Percentiles rank a stretch among this genome's conserved stretches.
Conservation (phyloP, 148 eudicot genomes). For the Chenopodium suecicum region DNA sequence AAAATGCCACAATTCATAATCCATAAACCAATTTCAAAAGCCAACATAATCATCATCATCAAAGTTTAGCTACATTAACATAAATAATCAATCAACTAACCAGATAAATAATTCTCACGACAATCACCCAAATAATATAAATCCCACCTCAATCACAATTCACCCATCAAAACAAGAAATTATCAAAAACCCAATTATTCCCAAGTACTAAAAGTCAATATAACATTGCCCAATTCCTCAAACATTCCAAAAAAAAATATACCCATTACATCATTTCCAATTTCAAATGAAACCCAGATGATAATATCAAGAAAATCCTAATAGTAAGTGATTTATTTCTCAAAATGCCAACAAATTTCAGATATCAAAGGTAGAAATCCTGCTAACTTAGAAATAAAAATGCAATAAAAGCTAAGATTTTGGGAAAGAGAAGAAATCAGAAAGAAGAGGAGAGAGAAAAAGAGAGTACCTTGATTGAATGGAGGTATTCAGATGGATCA, state of each 20-base stretch:
- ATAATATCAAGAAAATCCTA: not conserved
- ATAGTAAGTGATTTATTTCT: not conserved
- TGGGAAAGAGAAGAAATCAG: not conserved
- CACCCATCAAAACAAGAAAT: conserved; percentile 15
- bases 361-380: not conserved
- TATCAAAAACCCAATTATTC: conserved; percentile 14
- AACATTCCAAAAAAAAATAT: not conserved
- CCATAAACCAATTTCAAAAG: conserved; percentile 13
- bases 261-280: not conserved
- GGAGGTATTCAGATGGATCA: conserved; percentile 30
- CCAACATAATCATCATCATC: not conserved
- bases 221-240: conserved; percentile 19
- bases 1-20: conserved; percentile 20
- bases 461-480: conserved; percentile 35
- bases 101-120: not conserved
- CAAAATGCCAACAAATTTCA: conserved; percentile 2
- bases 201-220: conserved; percentile 9
- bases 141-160: conserved; percentile 15
- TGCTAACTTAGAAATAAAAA: not conserved
- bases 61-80: not conserved
- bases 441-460: not conserved
- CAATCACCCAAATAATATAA: conserved; percentile 14
- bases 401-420: not conserved
- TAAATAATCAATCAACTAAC: conserved; percentile 8
- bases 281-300: not conserved